phyloP scores from a whole-genome alignment of 768 basidiomycete genomes.

The Serendipita indica region DNA sequence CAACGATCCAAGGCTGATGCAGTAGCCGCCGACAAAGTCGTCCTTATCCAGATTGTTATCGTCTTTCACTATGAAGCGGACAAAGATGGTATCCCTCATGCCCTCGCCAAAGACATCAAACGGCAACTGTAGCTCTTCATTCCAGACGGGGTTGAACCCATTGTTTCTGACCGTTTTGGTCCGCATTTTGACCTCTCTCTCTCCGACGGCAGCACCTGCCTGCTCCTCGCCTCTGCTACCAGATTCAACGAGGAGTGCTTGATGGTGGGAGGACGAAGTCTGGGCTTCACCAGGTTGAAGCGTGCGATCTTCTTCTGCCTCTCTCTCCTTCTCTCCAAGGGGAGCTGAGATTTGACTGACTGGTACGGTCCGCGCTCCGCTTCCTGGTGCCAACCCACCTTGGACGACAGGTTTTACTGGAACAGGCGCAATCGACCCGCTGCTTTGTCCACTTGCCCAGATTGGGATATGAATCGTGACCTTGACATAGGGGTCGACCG shows the following conservation, averaged over 20 bases:
- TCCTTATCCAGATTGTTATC: conserved; percentile 41
- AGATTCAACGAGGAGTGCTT: not conserved
- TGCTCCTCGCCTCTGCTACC: not conserved
- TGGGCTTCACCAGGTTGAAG: not conserved
- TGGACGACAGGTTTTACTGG: conserved; percentile 7
- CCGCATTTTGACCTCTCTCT: conserved; percentile 34
- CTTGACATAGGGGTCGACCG: conserved; percentile 68
- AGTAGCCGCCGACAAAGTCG: conserved; percentile 59
- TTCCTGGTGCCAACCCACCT: conserved; percentile 6
- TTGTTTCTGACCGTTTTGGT: conserved; percentile 66
- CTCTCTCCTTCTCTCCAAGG: not conserved
- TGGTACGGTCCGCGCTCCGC: conserved; percentile 15
- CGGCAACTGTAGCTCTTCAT: conserved; percentile 49
- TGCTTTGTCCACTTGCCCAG: conserved; percentile 27
- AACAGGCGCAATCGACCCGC: not conserved
- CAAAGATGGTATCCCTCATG: conserved; percentile 74
- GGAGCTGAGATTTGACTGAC: not conserved
- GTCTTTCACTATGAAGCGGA: conserved; percentile 61
- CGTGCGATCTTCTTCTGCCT: not conserved
- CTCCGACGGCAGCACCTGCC: conserved; percentile 15
- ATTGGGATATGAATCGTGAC: conserved; percentile 65
- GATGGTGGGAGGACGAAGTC: conserved; percentile 9
- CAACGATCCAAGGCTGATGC: conserved; percentile 55
- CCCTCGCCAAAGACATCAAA: conserved; percentile 55
- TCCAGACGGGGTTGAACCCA: conserved; percentile 87